These are phyloP conservation scores for Onygenales sp. DNA, from an alignment of 2,329 filamentous ascomycete genomes.

Conservation along the genomic window DNA sequence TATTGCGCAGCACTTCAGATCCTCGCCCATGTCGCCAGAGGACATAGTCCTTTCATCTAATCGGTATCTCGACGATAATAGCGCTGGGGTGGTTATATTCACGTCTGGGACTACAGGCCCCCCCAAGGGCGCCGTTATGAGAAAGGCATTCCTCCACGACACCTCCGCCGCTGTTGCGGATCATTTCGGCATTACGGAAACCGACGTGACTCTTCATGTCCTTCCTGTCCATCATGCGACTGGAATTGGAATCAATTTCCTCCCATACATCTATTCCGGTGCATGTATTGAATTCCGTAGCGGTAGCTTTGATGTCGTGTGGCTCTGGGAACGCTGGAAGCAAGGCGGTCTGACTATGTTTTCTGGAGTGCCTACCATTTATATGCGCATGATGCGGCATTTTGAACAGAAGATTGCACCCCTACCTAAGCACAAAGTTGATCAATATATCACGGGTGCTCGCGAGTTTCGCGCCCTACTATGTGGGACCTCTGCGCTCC, in stretches of 20 bases:
- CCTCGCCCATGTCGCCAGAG: not conserved
- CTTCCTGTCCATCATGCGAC: constrained; percentile 10
- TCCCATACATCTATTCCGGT: constrained; percentile 8
- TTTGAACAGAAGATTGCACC: constrained; percentile 6
- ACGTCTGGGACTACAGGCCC: constrained; percentile 39
- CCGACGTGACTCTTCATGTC: constrained; percentile 25
- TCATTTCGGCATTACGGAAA: constrained; percentile 16
- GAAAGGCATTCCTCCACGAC: constrained; percentile 10
- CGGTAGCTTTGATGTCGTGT: constrained; percentile 6
- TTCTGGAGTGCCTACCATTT: constrained; percentile 10
- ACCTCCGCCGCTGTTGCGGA: constrained; percentile 3
- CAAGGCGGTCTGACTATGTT: constrained; percentile 8
- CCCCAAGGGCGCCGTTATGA: constrained; percentile 34
- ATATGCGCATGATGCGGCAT: constrained; percentile 12
- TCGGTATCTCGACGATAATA: constrained; percentile 18
- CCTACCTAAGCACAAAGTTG: constrained; percentile 1
- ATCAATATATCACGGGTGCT: constrained; percentile 7
- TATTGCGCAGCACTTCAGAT: constrained; percentile 3
- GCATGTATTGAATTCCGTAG: constrained; percentile 10
- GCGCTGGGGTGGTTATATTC: constrained; percentile 18
- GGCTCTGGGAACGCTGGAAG: constrained; percentile 10
- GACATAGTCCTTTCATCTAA: constrained; percentile 15
- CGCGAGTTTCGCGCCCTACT: constrained; percentile 7
- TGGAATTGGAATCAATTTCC: constrained; percentile 12
- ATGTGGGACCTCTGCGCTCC: constrained; percentile 8